phyloP scores from a whole-genome alignment of 306 rosid species.

The Vigna reflexopilosa region DNA sequence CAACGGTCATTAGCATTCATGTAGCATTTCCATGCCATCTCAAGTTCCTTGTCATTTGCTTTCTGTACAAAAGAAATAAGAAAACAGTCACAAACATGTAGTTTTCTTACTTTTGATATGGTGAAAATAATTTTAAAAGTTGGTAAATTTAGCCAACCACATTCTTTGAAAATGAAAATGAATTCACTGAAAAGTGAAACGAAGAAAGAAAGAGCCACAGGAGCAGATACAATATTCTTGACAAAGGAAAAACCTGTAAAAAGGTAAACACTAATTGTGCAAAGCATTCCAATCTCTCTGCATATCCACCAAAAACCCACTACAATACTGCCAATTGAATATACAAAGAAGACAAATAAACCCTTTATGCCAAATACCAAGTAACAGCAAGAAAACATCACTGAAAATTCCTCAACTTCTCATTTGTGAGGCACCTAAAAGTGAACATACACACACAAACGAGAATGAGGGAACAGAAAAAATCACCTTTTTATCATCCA shows the following conservation, averaged over 20 bases:
- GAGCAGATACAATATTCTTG: conserved; percentile 34
- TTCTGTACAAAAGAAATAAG: conserved; percentile 54
- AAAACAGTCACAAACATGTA: conserved; percentile 3
- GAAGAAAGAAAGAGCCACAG: conserved; percentile 8
- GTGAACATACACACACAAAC: conserved; percentile 4
- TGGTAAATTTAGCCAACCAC: conserved; percentile 16
- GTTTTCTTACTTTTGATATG: conserved; percentile 31
- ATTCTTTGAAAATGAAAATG: conserved; percentile 28
- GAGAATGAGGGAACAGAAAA: conserved; percentile 17
- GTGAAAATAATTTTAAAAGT: conserved; percentile 11
- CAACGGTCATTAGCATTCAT: conserved; percentile 71
- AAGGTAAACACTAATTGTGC: conserved; percentile 4
- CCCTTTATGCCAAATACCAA: conserved; percentile 7
- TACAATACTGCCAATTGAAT: conserved; percentile 13
- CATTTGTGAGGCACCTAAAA: conserved; percentile 21
- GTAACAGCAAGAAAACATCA: conserved; percentile 31
- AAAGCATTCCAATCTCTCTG: conserved; percentile 24
- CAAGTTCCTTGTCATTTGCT: conserved; percentile 65
- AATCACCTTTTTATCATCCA: conserved; percentile 78
- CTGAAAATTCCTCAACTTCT: conserved; percentile 25
- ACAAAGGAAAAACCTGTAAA: conserved; percentile 26
- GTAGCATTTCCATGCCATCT: conserved; percentile 74
- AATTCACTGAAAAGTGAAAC: conserved; percentile 3
- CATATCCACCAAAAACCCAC: conserved; percentile 33
- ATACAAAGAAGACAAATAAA: conserved; percentile 30